These are phyloP conservation scores for Articulospora tetracladia DNA, from an alignment of 495 filamentous ascomycete genomes.

Conservation along the genomic window DNA sequence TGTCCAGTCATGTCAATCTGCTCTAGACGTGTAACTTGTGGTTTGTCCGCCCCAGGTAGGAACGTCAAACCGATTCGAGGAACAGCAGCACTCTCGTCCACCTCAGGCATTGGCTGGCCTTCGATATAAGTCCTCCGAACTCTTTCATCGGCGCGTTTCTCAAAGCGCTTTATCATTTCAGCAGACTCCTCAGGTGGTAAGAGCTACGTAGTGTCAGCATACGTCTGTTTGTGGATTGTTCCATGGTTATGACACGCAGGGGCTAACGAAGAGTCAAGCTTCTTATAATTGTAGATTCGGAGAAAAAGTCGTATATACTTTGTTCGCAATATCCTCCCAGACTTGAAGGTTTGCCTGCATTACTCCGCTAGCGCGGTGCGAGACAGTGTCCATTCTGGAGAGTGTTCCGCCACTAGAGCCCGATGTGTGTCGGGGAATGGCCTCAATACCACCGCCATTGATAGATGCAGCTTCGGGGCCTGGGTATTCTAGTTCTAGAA, in stretches of 20 bases:
- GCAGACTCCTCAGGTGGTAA: constrained; percentile 15
- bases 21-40: constrained; percentile 29
- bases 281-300: too few relatives aligned
- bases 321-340: constrained; percentile 16
- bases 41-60: constrained; percentile 30
- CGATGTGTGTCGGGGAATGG: neutral
- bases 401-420: neutral
- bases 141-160: constrained; percentile 13
- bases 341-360: constrained; percentile 5
- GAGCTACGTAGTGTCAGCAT: too few relatives aligned
- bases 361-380: constrained; percentile 14
- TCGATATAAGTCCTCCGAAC: constrained; percentile 20
- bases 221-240: too few relatives aligned
- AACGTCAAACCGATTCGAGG: constrained; percentile 29
- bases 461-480: neutral
- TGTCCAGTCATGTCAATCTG: constrained; percentile 25
- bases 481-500: too few relatives aligned
- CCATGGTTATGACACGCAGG: too few relatives aligned
- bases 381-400: neutral
- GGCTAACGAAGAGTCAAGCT: too few relatives aligned
- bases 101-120: constrained; percentile 4
- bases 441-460: neutral
- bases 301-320: too few relatives aligned
- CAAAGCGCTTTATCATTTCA: constrained; percentile 12
- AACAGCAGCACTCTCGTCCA: constrained; percentile 24